phyloP scores from a whole-genome alignment of 2,329 filamentous ascomycete genomes.

The Fusarium sororula region DNA sequence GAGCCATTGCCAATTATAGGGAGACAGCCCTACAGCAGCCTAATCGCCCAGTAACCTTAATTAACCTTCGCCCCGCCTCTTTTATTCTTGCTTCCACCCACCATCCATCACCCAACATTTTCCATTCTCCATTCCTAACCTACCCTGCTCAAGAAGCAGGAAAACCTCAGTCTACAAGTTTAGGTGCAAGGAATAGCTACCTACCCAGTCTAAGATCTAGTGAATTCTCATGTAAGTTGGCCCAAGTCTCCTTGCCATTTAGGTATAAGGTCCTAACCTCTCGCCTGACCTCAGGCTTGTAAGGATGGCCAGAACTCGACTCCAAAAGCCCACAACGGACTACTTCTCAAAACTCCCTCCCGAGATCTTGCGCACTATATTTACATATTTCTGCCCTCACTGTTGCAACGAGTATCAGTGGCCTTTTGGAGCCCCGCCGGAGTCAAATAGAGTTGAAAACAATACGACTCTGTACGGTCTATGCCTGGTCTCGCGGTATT shows the following conservation, averaged over 20 bases:
- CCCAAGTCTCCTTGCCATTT: background rate
- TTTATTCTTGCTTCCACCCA: background rate
- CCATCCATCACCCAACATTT: background rate
- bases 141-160: background rate
- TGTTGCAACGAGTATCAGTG: background rate
- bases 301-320: background rate
- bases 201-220: background rate
- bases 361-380: background rate
- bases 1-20: background rate
- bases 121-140: background rate
- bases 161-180: background rate
- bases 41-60: background rate
- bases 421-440: background rate
- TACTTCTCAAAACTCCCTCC: background rate
- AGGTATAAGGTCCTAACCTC: background rate
- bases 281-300: background rate
- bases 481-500: background rate
- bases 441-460: background rate
- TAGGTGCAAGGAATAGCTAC: fast-evolving
- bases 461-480: background rate
- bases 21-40: background rate
- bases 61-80: background rate
- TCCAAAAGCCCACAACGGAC: background rate
- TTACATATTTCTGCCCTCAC: background rate
- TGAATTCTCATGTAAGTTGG: background rate